Conservation (phyloP, 768 basidiomycete species). For the Tephrocybe sp. region DNA sequence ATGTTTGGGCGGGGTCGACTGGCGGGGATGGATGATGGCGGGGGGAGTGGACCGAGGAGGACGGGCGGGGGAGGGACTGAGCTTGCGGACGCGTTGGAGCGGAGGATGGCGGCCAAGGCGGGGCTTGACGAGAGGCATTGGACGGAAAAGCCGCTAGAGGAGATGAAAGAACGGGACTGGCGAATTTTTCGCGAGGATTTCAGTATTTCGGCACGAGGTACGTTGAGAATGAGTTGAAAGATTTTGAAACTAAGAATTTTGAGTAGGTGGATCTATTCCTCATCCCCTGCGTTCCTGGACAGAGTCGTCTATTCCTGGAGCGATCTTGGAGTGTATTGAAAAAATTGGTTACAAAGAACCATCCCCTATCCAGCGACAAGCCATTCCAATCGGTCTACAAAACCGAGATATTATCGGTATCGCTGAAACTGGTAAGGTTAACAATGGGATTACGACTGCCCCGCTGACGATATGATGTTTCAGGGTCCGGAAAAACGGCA, state of each 20-base stretch:
- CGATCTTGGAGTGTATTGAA: constrained; percentile 83
- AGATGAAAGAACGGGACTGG: constrained; percentile 99
- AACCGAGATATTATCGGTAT: constrained; percentile 98
- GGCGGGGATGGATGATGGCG: constrained; percentile 86
- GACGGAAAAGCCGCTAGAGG: constrained; percentile 88
- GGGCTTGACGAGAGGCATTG: constrained; percentile 95
- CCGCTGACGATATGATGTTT: constrained; percentile 1
- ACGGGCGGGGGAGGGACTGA: constrained; percentile 38
- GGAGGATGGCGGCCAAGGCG: constrained; percentile 75
- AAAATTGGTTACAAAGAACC: constrained; percentile 96
- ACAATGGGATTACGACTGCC: background rate
- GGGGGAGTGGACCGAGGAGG: constrained; percentile 41
- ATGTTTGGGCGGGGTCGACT: constrained; percentile 87
- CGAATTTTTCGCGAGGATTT: constrained; percentile 99
- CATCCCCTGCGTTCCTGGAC: constrained; percentile 91
- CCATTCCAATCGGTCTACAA: constrained; percentile 97
- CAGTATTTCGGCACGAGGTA: constrained; percentile 90
- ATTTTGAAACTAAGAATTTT: too few species aligned
- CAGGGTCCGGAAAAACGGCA: constrained; percentile 98
- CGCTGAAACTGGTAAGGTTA: constrained; percentile 84
- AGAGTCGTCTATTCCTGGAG: constrained; percentile 80
- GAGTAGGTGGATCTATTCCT: constrained; percentile 85
- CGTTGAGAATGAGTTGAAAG: too few species aligned
- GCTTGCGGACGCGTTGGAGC: constrained; percentile 80
- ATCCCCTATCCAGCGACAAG: constrained; percentile 95